These are phyloP conservation scores for Suhomyces choctaworum DNA, from an alignment of 1,139 yeast species.

Conservation along the genomic window DNA sequence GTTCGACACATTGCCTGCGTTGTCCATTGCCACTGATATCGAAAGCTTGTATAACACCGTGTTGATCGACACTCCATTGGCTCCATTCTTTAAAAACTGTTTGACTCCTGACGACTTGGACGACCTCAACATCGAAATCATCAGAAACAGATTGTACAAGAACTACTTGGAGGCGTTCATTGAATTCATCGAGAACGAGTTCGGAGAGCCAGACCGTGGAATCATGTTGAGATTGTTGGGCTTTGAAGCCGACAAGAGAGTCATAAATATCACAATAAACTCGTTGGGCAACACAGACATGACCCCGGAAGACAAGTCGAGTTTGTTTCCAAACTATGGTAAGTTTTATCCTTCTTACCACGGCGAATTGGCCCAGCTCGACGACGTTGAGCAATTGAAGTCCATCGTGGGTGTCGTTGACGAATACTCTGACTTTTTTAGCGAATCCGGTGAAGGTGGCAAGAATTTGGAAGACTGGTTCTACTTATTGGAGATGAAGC, in stretches of 20 bases:
- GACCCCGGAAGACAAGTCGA: constrained; percentile 63
- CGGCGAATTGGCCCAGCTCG: constrained; percentile 67
- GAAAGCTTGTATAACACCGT: constrained; percentile 91
- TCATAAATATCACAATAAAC: constrained; percentile 87
- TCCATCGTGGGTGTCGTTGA: constrained; percentile 70
- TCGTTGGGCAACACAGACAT: constrained; percentile 79
- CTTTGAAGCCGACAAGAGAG: constrained; percentile 94
- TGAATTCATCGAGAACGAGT: constrained; percentile 57
- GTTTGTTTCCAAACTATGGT: constrained; percentile 80
- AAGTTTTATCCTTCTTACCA: constrained; percentile 76
- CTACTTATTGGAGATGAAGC: constrained; percentile 86
- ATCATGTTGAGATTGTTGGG: constrained; percentile 74
- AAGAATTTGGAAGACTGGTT: constrained; percentile 88
- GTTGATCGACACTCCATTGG: constrained; percentile 95
- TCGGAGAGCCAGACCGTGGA: constrained; percentile 77
- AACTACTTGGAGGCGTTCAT: constrained; percentile 90
- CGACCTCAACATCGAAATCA: constrained; percentile 92
- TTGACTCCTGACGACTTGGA: constrained; percentile 92
- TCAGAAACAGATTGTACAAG: constrained; percentile 86
- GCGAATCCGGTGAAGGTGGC: constrained; percentile 51
- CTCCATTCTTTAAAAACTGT: constrained; percentile 92
- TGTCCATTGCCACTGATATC: constrained; percentile 91
- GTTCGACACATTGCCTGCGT: constrained; percentile 96
- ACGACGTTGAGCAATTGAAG: constrained; percentile 84
- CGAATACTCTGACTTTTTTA: constrained; percentile 71